Evolutionary conservation across 1,284 basidiomycete genomes (phyloP), one percentile per base, ranked within the genome.

Genomic region (Exsudoporus floridanus): DNA sequence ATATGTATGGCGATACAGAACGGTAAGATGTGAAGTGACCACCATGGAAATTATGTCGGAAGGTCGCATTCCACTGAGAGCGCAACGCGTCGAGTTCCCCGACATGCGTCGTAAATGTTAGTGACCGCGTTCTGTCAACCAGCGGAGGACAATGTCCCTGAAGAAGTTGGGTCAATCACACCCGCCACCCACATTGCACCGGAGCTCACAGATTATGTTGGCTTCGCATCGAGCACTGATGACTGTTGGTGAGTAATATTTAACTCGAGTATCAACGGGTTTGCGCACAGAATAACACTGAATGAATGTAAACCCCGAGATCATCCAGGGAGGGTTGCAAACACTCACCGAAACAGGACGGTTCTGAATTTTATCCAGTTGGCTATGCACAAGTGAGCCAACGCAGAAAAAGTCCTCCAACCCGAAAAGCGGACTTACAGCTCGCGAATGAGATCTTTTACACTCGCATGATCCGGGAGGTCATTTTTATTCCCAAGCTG

Each of bases 401-500:
- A 40, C 6, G 3, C 8, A 31, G n/a, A n/a, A 7, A 4, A 19
- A 2, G 13, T 27, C 13, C 5, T 13, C 28, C 6, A 10, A 18
- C 23, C 14, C 3, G 19, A 46, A 16, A 21, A 14, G 28, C 18
- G 2, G 19, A 71, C 85, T 53, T 64, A 92, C 92, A 98, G 76
- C 50, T 83, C 82, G 35, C 78, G 78, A 54, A 98, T 95, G 46
- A 98, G 76, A 55, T 97, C 92, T 61, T 94, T 91, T 2, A 95
- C 90, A 12, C 83, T 73, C 2, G 89, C 84, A 54, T 94, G 91
- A 12, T 78, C 83, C 2, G 86, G 80, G 2, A 98, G 63, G 66
- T 98, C 96, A 65, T 94, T 97, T 78, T 99, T 99, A 73, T 98
- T 98, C 2, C 94, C 96, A 23, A 98, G 78, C 83, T 90, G 56